Evolutionary conservation across 1,139 yeast genomes (phyloP).

Genomic region (Magnusiomyces suaveolens): DNA sequence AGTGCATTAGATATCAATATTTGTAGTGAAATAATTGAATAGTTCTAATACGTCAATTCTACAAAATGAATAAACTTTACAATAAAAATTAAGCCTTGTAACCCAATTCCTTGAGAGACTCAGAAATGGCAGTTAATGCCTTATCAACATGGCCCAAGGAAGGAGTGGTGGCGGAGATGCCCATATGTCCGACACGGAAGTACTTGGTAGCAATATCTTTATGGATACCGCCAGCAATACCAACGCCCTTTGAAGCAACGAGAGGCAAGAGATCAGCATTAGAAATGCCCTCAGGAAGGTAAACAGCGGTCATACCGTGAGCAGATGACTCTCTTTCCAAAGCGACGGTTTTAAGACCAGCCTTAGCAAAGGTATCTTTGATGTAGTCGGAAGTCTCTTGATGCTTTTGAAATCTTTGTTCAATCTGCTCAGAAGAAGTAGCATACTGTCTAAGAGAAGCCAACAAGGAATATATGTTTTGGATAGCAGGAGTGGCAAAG

Average conservation of each 20-base stretch:
- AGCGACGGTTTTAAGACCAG: conserved; percentile 67
- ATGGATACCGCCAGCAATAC: conserved; percentile 87
- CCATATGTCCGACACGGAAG: conserved; percentile 96
- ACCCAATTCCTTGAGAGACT: conserved; percentile 12
- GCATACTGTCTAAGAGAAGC: conserved; percentile 70
- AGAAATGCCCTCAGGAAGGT: conserved; percentile 66
- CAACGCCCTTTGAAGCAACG: conserved; percentile 61
- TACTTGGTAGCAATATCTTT: conserved; percentile 70
- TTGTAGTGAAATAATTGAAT: too few relatives aligned
- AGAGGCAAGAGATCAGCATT: conserved; percentile 54
- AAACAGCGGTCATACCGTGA: conserved; percentile 79
- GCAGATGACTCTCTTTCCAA: conserved; percentile 54
- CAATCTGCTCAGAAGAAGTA: conserved; percentile 42
- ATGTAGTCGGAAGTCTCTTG: conserved; percentile 52
- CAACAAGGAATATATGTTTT: conserved; percentile 70
- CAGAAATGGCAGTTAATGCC: conserved; percentile 8
- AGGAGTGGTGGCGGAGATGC: conserved; percentile 45
- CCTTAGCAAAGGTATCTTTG: conserved; percentile 43
- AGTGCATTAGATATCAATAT: too few relatives aligned
- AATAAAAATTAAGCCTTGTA: conserved; percentile 8
- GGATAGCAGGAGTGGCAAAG: conserved; percentile 92
- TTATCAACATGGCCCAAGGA: conserved; percentile 12
- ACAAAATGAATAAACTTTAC: too few relatives aligned
- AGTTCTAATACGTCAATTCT: too few relatives aligned
- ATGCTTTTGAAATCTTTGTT: conserved; percentile 55